A percentile compares a stretch with the other conserved stretches of the same genome.
Evolutionary conservation across 352 stramenopile genomes (phyloP).

Genomic region (Phytophthora constricta): DNA sequence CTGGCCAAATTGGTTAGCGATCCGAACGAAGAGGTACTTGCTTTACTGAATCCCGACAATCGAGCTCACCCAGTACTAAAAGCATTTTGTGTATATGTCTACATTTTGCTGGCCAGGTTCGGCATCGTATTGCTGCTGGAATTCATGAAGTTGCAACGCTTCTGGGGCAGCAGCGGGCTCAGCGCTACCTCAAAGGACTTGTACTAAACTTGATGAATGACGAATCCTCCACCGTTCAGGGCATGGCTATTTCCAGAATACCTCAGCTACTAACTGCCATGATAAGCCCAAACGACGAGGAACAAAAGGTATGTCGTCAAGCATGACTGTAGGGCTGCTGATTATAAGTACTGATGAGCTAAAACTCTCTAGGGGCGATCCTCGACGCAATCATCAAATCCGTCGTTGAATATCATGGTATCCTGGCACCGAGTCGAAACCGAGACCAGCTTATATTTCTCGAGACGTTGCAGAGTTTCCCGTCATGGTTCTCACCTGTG

Average conservation of each 20-base stretch:
- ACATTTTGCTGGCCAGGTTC: slow-evolving; percentile 41
- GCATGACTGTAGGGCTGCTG: not conserved
- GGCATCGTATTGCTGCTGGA: slow-evolving; percentile 67
- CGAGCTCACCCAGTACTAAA: not conserved
- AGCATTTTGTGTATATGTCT: not conserved
- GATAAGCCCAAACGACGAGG: slow-evolving; percentile 61
- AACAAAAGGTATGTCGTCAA: slow-evolving; percentile 61
- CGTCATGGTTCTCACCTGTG: slow-evolving; percentile 56
- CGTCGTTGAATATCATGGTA: slow-evolving; percentile 77
- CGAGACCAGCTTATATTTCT: slow-evolving; percentile 76
- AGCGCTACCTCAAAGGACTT: slow-evolving; percentile 70
- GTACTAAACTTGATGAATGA: slow-evolving; percentile 70
- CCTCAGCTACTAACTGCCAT: slow-evolving; percentile 60
- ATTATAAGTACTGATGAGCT: too few relatives aligned
- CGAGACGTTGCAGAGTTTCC: slow-evolving; percentile 65
- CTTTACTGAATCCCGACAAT: not conserved
- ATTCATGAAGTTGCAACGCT: slow-evolving; percentile 78
- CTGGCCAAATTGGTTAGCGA: slow-evolving; percentile 66
- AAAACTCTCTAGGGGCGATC: too few relatives aligned
- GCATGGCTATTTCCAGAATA: slow-evolving; percentile 60
- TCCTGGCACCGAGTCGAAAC: slow-evolving; percentile 67
- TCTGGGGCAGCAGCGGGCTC: slow-evolving; percentile 61
- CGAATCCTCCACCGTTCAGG: slow-evolving; percentile 64
- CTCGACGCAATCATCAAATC: slow-evolving; percentile 69
- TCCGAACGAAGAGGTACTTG: slow-evolving; percentile 49